Evolutionary conservation across 306 rosid species (phyloP), one percentile per base, ranked within the genome.

Genomic region (Gastrolobium villosum): DNA sequence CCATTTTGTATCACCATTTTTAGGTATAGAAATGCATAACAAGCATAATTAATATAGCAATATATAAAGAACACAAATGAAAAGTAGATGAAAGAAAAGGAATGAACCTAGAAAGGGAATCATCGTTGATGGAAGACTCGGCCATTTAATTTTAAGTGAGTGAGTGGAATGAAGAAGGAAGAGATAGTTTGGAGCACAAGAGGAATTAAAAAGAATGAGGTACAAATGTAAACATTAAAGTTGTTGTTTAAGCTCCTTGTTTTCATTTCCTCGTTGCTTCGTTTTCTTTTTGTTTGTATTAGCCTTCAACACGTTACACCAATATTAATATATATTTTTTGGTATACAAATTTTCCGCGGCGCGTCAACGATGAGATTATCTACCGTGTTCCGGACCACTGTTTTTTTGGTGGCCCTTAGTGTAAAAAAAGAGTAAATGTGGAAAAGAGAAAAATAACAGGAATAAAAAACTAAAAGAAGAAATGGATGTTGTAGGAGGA

Each of bases 31-130:
- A 4, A 45, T 32, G 61, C n/a, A 49, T 53, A 35, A 52, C 11
- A 41, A 44, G 20, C 50, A 6, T 30, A 11, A 2, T 3, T 30
- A 45, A 5, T 4, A 0, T 1, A 2, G 26, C 26, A 20, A 45
- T 11, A 77, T 7, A 5, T 10, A 5, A 31, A 45, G 15, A 60
- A 36, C 20, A n/a, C 1, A 36, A 34, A n/a, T 69, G 53, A 62
- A 53, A 40, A 26, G 4, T 11, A 40, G 26, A 44, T 56, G 7
- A 40, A 57, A 82, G 46, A 31, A 45, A 72, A 31, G 68, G 79
- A 55, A 52, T 59, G 26, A 82, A 94, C 98, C 98, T 86, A 40
- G 83, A 77, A 79, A 75, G 41, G 30, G 84, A 66, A 28, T 79
- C 26, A 20, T 20, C 86, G 52, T 69, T 90, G 93, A 79, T 72